Conservation (phyloP, 2,329 filamentous ascomycete genomes). For the Elsinoe arachidis region DNA sequence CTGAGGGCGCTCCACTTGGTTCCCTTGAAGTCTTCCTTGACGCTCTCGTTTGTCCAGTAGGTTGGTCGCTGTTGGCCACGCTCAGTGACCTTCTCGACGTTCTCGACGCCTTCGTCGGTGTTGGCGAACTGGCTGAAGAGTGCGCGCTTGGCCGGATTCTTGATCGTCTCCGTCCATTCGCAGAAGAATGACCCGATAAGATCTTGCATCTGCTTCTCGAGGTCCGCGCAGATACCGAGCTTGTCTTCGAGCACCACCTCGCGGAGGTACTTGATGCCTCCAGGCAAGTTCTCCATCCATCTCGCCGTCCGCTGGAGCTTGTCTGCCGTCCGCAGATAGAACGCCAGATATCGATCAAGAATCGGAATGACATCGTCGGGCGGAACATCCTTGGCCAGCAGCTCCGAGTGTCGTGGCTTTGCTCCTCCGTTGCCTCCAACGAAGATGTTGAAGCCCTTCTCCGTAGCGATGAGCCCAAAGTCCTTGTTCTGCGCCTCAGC, state of each 20-base stretch:
- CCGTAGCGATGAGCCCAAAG: constrained; percentile 83
- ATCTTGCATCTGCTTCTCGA: constrained; percentile 81
- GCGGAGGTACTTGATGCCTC: constrained; percentile 72
- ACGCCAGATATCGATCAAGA: constrained; percentile 80
- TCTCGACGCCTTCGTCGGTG: constrained; percentile 56
- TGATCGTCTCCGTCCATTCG: constrained; percentile 81
- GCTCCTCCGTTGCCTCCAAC: constrained; percentile 84
- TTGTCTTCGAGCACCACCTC: constrained; percentile 79
- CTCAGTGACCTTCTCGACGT: constrained; percentile 62
- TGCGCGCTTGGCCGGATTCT: constrained; percentile 55
- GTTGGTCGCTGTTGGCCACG: constrained; percentile 65
- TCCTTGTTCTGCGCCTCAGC: constrained; percentile 91
- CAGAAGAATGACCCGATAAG: constrained; percentile 79
- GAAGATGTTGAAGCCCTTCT: constrained; percentile 90
- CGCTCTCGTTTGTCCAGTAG: constrained; percentile 64
- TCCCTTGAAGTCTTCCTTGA: constrained; percentile 62
- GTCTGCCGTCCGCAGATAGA: constrained; percentile 89
- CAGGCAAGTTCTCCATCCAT: constrained; percentile 77
- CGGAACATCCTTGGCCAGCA: constrained; percentile 78
- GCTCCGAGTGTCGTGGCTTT: constrained; percentile 70
- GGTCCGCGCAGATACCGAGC: constrained; percentile 72
- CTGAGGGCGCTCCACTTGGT: constrained; percentile 56
- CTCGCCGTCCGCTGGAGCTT: constrained; percentile 80
- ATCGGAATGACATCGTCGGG: constrained; percentile 75
- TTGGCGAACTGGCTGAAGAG: constrained; percentile 80